Evolutionary conservation across 495 filamentous ascomycete species (phyloP).

Genomic region (Paragyromitra xinjiangensis): DNA sequence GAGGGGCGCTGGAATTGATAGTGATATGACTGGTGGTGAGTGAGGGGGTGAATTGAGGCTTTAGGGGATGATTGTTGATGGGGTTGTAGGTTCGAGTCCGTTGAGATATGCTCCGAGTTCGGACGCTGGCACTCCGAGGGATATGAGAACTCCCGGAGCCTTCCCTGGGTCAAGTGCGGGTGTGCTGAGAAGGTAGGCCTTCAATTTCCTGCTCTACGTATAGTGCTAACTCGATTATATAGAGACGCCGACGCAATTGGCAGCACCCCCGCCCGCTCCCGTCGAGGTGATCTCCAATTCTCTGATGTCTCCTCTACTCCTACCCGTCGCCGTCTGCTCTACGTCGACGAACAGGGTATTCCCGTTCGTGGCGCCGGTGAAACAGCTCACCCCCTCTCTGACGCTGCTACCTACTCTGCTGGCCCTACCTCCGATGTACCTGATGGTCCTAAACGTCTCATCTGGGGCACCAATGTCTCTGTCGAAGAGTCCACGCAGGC

Average conservation of each 20-base stretch:
- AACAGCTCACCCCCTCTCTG: slow-evolving; percentile 41
- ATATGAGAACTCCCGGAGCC: slow-evolving; percentile 40
- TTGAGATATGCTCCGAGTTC: slow-evolving; percentile 56
- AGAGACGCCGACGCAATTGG: slow-evolving; percentile 38
- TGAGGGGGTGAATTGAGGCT: neutral
- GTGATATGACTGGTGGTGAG: slow-evolving; percentile 47
- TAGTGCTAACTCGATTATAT: neutral
- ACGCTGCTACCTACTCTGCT: slow-evolving; percentile 55
- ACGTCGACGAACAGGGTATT: slow-evolving; percentile 56
- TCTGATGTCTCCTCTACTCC: slow-evolving; percentile 54
- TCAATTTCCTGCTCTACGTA: neutral
- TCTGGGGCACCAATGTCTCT: slow-evolving; percentile 98
- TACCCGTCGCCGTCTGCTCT: slow-evolving; percentile 55
- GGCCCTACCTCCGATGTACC: slow-evolving; percentile 78
- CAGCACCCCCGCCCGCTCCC: slow-evolving; percentile 51
- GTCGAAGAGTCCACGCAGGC: slow-evolving; percentile 84
- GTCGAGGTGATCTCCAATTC: slow-evolving; percentile 57
- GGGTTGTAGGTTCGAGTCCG: slow-evolving; percentile 53
- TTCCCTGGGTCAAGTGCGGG: slow-evolving; percentile 53
- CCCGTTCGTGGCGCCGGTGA: slow-evolving; percentile 47
- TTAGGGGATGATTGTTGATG: neutral
- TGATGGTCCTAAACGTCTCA: slow-evolving; percentile 81
- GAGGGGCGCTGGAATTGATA: slow-evolving; percentile 42
- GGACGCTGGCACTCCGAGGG: slow-evolving; percentile 41
- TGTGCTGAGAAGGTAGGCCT: slow-evolving; percentile 33